These are phyloP conservation scores for Penicillium sp. DNA, from an alignment of 2,329 filamentous ascomycete species.

Conservation along the genomic window DNA sequence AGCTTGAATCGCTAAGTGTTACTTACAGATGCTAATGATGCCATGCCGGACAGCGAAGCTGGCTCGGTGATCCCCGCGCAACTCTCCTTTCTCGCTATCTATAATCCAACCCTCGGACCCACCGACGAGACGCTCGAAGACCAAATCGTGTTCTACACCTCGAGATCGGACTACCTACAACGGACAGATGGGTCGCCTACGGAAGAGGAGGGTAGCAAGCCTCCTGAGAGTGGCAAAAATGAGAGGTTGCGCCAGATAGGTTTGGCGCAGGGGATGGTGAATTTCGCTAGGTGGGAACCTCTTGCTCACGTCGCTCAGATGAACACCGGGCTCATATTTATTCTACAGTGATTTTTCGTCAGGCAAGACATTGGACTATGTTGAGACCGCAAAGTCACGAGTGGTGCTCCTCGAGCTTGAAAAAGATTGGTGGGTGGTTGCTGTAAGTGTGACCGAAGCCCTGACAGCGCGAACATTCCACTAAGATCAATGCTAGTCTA, in stretches of 20 bases:
- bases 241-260: constrained; percentile 90
- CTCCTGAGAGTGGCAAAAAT: constrained; percentile 68
- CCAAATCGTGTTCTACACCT: constrained; percentile 93
- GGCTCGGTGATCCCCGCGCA: constrained; percentile 68
- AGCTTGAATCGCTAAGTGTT: constrained; percentile 8
- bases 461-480: not conserved
- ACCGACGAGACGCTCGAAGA: constrained; percentile 72
- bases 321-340: constrained; percentile 13
- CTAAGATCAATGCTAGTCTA: constrained; percentile 54
- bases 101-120: constrained; percentile 78
- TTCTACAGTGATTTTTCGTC: constrained; percentile 71
- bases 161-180: constrained; percentile 41
- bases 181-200: constrained; percentile 12
- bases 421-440: constrained; percentile 90
- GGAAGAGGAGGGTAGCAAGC: constrained; percentile 28
- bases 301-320: constrained; percentile 5
- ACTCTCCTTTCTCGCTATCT: constrained; percentile 89
- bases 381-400: constrained; percentile 87
- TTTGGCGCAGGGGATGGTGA: constrained; percentile 93
- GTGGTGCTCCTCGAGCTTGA: constrained; percentile 87
- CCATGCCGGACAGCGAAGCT: constrained; percentile 40
- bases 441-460: constrained; percentile 57
- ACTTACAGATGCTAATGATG: constrained; percentile 25
- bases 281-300: constrained; percentile 68
- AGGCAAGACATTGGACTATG: constrained; percentile 72